phyloP scores from a whole-genome alignment of 2,329 filamentous ascomycete genomes.

The Calonectria pauciramosa region DNA sequence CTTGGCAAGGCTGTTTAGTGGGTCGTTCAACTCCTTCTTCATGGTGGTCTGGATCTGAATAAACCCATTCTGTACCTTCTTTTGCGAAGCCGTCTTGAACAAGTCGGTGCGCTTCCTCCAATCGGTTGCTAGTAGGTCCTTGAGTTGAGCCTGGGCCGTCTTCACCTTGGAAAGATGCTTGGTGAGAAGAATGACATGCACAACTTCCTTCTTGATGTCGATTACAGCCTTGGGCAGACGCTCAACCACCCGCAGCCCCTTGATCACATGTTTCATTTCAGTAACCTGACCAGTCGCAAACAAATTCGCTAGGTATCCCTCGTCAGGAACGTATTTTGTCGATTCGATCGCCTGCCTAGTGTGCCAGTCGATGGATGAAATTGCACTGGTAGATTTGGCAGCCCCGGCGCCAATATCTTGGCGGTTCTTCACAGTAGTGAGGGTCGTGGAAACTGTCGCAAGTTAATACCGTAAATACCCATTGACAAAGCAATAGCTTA shows the following conservation, averaged over 20 bases:
- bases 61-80: conserved; percentile 3
- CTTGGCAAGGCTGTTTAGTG: conserved; percentile 28
- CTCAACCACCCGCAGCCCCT: neutral
- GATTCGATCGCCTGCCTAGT: neutral
- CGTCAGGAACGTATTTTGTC: neutral
- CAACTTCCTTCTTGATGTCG: conserved; percentile 1
- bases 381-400: neutral
- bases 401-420: neutral
- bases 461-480: neutral
- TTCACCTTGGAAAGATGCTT: conserved; percentile 1
- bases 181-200: conserved; percentile 8
- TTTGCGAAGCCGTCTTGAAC: neutral
- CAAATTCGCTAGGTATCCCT: neutral
- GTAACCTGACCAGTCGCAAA: neutral
- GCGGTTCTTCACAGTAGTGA: neutral
- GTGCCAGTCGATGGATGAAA: neutral
- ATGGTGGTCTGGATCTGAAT: conserved; percentile 26
- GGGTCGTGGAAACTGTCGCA: neutral
- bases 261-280: neutral
- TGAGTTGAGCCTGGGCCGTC: neutral
- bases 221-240: neutral
- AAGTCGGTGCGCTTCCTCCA: conserved; percentile 10
- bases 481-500: neutral
- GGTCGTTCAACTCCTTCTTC: conserved; percentile 26
- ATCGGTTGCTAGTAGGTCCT: neutral